A percentile compares a stretch with the other conserved stretches of the same genome.
Evolutionary conservation across 192 early-diverging fungal genomes (phyloP).

Genomic region (Phycomyces blakesleeanus): DNA sequence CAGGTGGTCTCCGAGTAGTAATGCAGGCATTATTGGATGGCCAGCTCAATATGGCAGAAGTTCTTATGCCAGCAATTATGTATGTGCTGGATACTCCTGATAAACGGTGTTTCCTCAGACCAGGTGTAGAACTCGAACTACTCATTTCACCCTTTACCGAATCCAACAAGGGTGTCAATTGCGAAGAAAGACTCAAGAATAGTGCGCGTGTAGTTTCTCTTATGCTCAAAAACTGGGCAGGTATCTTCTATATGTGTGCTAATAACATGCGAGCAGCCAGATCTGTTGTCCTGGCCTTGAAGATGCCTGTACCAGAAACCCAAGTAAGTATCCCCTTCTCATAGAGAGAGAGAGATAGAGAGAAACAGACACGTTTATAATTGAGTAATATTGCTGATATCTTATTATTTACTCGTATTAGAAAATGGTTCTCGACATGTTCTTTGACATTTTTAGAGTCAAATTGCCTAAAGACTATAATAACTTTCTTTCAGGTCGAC

Average conservation of each 20-base stretch:
- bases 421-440: constrained; percentile 79
- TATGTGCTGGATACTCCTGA: constrained; percentile 71
- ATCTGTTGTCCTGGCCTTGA: constrained; percentile 66
- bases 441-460: constrained; percentile 75
- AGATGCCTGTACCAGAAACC: constrained; percentile 68
- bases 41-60: constrained; percentile 52
- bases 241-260: constrained; percentile 70
- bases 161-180: constrained; percentile 56
- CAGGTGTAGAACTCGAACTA: constrained; percentile 78
- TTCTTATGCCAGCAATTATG: constrained; percentile 60
- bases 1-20: constrained; percentile 67
- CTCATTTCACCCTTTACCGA: constrained; percentile 80
- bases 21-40: constrained; percentile 65
- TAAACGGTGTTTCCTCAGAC: constrained; percentile 60
- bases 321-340: constrained; percentile 39
- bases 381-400: too few relatives aligned
- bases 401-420: constrained; percentile 17
- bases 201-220: constrained; percentile 59
- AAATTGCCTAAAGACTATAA: constrained; percentile 58
- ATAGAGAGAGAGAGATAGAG: background rate
- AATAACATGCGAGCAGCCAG: constrained; percentile 67
- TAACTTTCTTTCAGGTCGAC: constrained; percentile 40
- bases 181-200: constrained; percentile 62
- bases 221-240: constrained; percentile 75
- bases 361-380: too few relatives aligned